These are phyloP conservation scores for Nyssa sinensis DNA, from an alignment of 148 eudicot genomes.

Conservation along the genomic window DNA sequence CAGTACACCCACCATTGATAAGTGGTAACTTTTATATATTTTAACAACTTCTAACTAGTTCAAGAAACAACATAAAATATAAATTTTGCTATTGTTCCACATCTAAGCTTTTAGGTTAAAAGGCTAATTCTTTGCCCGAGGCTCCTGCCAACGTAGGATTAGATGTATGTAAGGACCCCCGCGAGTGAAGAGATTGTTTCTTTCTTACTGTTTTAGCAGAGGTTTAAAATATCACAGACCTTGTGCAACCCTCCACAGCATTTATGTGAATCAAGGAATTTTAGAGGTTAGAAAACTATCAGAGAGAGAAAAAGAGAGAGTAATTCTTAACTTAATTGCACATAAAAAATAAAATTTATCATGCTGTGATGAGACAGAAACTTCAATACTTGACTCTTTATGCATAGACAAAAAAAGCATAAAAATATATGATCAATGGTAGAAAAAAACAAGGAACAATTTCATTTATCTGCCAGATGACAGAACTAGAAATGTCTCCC, in stretches of 20 bases:
- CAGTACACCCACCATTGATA: not conserved
- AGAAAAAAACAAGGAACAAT: not conserved
- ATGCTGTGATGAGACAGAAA: too few species aligned
- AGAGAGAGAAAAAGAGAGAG: not conserved
- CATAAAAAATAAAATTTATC: too few species aligned
- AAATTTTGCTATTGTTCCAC: not conserved
- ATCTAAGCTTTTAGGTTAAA: not conserved
- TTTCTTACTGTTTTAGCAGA: not conserved
- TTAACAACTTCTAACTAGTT: not conserved
- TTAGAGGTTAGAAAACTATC: not conserved
- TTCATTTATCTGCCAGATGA: not conserved
- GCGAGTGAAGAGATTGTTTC: not conserved
- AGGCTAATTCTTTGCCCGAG: too few species aligned
- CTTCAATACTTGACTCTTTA: too few species aligned
- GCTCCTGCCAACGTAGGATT: too few species aligned
- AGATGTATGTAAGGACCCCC: too few species aligned
- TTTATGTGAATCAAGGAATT: not conserved
- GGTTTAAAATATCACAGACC: not conserved
- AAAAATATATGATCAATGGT: not conserved
- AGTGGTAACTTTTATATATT: not conserved
- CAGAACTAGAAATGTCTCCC: slow-evolving; percentile 2
- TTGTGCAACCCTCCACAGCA: too few species aligned
- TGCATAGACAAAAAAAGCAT: not conserved
- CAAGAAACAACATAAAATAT: not conserved
- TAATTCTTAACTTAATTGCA: too few species aligned